phyloP scores from a whole-genome alignment of 2,329 filamentous ascomycete species.

The Penicillium palitans region DNA sequence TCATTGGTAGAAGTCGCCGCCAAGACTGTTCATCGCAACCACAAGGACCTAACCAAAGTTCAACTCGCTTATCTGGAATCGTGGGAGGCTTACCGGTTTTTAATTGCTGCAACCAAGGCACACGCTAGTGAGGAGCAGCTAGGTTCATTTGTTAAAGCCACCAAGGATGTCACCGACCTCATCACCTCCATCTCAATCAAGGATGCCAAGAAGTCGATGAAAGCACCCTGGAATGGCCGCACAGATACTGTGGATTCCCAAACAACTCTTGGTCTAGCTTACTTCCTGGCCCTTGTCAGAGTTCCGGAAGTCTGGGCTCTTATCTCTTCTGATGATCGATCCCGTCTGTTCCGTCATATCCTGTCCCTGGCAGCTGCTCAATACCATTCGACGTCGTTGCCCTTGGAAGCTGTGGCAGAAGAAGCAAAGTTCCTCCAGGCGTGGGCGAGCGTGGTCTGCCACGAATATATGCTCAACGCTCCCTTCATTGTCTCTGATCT shows the following conservation, averaged over 20 bases:
- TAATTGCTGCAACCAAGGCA: slow-evolving; percentile 30
- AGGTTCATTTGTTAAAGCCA: slow-evolving; percentile 28
- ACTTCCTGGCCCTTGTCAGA: slow-evolving; percentile 36
- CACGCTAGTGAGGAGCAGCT: slow-evolving; percentile 22
- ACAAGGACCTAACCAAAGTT: slow-evolving; percentile 27
- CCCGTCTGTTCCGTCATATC: slow-evolving; percentile 36
- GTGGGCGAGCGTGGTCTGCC: slow-evolving; percentile 41
- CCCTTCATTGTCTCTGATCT: slow-evolving; percentile 38
- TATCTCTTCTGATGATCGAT: slow-evolving; percentile 33
- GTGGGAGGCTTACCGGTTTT: slow-evolving; percentile 41
- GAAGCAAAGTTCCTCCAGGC: slow-evolving; percentile 38
- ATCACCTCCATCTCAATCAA: slow-evolving; percentile 26
- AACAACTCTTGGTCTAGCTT: slow-evolving; percentile 35
- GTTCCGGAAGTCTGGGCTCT: slow-evolving; percentile 32
- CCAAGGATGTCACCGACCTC: slow-evolving; percentile 29
- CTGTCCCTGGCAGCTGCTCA: slow-evolving; percentile 35
- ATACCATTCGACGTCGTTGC: slow-evolving; percentile 25
- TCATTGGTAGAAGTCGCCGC: slow-evolving; percentile 32
- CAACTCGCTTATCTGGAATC: slow-evolving; percentile 36
- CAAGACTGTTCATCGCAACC: slow-evolving; percentile 32
- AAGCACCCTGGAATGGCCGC: slow-evolving; percentile 41
- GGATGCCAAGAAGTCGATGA: slow-evolving; percentile 29
- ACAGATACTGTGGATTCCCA: slow-evolving; percentile 36
- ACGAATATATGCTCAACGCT: slow-evolving; percentile 41
- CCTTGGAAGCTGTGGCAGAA: slow-evolving; percentile 29